Evolutionary conservation across 352 stramenopile genomes (phyloP).

Genomic region (Phytophthora aleatoria): DNA sequence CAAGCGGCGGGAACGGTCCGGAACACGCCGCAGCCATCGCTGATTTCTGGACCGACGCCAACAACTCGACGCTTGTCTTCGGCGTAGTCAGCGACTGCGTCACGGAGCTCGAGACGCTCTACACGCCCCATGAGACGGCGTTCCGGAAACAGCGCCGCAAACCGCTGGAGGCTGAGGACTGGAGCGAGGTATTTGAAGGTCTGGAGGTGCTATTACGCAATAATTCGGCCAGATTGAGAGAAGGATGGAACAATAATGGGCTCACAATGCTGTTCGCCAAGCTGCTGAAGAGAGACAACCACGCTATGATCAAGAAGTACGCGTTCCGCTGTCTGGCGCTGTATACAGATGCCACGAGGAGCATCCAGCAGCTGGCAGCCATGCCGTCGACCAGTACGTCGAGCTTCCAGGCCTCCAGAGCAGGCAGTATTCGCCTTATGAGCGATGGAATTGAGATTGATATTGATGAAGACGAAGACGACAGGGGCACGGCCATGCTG

Average conservation of each 20-base stretch:
- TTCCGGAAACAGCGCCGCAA: slow-evolving; percentile 86
- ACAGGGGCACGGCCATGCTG: slow-evolving; percentile 46
- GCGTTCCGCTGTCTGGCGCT: slow-evolving; percentile 85
- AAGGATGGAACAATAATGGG: slow-evolving; percentile 83
- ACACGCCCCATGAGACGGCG: slow-evolving; percentile 78
- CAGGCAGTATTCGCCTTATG: slow-evolving; percentile 47
- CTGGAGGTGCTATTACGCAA: slow-evolving; percentile 83
- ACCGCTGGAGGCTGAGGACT: slow-evolving; percentile 84
- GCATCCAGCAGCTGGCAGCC: slow-evolving; percentile 61
- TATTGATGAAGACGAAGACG: slow-evolving; percentile 49
- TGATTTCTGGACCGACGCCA: slow-evolving; percentile 81
- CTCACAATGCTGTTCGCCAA: slow-evolving; percentile 87
- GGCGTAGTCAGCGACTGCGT: slow-evolving; percentile 83
- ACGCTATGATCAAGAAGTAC: slow-evolving; percentile 91
- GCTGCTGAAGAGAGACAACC: slow-evolving; percentile 85
- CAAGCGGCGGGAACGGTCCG: slow-evolving; percentile 23
- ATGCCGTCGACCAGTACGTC: slow-evolving; percentile 46
- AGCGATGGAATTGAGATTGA: slow-evolving; percentile 49
- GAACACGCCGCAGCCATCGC: slow-evolving; percentile 57
- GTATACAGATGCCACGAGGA: slow-evolving; percentile 81
- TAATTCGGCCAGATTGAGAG: slow-evolving; percentile 67
- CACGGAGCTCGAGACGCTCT: slow-evolving; percentile 82
- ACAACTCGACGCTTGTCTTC: slow-evolving; percentile 76
- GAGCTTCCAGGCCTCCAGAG: slow-evolving; percentile 39
- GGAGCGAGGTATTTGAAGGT: slow-evolving; percentile 89